Conservation (phyloP, 768 basidiomycete genomes). For the Boletellus sp. region DNA sequence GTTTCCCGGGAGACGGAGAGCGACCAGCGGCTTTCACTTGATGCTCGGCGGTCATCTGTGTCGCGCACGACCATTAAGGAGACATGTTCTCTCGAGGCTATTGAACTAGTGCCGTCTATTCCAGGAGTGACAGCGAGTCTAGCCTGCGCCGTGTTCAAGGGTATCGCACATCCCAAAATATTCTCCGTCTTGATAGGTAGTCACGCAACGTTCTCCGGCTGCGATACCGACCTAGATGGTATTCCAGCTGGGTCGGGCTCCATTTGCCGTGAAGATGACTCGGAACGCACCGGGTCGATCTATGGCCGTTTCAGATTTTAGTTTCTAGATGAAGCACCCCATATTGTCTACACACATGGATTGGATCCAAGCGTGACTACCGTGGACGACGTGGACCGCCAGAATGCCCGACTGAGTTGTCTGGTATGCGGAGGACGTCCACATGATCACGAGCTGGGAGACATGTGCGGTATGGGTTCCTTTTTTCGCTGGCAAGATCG, state of each 20-base stretch:
- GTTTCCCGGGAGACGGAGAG: too few species aligned
- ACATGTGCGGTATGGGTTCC: constrained; percentile 6
- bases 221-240: neutral
- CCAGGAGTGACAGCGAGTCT: too few species aligned
- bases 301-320: neutral
- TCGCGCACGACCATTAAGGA: too few species aligned
- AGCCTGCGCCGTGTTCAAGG: constrained; percentile 7
- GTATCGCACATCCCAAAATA: constrained; percentile 1
- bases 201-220: neutral
- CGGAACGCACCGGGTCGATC: too few species aligned
- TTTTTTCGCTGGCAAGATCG: neutral
- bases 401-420: constrained; percentile 4
- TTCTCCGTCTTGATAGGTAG: neutral
- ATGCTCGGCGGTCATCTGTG: too few species aligned
- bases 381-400: constrained; percentile 9
- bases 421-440: neutral
- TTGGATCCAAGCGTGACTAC: constrained; percentile 12
- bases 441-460: constrained; percentile 4
- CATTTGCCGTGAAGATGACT: too few species aligned
- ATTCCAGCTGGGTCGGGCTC: neutral
- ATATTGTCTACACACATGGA: constrained; percentile 11
- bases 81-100: too few species aligned
- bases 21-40: too few species aligned
- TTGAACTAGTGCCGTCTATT: too few species aligned
- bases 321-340: neutral